Base-by-base conservation (phyloP, 192 early-diverging fungal genomes). In the Backusella australiensis region DNA sequence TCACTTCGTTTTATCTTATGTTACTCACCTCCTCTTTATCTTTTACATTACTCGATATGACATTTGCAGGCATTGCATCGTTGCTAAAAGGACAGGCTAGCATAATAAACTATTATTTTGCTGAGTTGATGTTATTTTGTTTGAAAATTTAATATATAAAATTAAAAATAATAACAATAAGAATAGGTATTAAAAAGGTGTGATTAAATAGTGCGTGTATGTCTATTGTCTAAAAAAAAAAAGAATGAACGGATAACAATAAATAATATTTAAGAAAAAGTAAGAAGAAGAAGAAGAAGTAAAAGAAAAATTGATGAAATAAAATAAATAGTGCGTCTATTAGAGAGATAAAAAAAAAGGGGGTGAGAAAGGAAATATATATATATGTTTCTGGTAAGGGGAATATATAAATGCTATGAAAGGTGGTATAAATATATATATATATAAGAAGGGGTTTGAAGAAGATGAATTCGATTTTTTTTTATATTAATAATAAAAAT, bases 1-100 rank as follows among this genome's bases (percentile, higher is more conserved):
- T 34, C 23, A 23, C 59, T 59, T 52, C 23, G 35, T 23, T 32
- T 46, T 36, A 19, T n/a, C 5, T 49, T n/a, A 49, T 49, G 3
- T 6, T n/a, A 1, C 15, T 72, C 41, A 75, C 80, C 75, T 78
- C 77, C 29, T 78, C 80, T 49, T 78, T 78, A 21, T 78, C 74
- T 72, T 72, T 78, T 19, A 12, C 63, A 36, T 69, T 76, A 53
- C 67, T 67, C 34, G 72, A 23, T 21, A 59, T 66, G 6, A 77
- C 11, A 26, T 59, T 59, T 59, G 53, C 9, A 23, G 53, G 23
- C 53, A 59, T 59, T 59, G 53, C 53, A 7, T 59, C 53, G 21
- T 59, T 59, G 6, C 6, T 59, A 59, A 59, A 59, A 59, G 53
- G 53, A 26, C 53, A 59, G 53, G 53, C 53, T 26, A 59, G 53